Evolutionary conservation across 768 basidiomycete species (phyloP), one percentile per base, ranked within the genome.

Genomic region (Dictyophora rubrovolvata): DNA sequence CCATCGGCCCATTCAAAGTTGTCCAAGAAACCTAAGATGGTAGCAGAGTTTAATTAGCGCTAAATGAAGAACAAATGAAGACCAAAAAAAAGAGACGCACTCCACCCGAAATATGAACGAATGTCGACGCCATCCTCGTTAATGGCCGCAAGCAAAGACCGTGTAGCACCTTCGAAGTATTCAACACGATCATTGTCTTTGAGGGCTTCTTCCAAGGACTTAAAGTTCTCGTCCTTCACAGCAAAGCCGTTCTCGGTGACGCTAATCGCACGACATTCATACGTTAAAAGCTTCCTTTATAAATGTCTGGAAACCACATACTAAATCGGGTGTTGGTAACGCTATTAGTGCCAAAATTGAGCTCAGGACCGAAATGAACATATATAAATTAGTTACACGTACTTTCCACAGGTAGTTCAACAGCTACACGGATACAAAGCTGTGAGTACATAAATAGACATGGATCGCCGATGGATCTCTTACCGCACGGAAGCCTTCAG

Each of bases 1-100:
- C 85, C 83, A 60, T 86, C 84, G n/a, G 84, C 82, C 84, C 85
- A 85, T 70, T 87, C 85, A 61, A 86, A 85, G 69, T 86, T 86
- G 65, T 86, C 84, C 48, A 87, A 67, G 65, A 86, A 74, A 72
- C 82, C 81, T 83, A 56, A 28, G 23, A 6, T 20, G 37, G 48
- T 34, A 62, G 2, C 35, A 42, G 46, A 53, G 14, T 54, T 58
- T 51, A 56, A 55, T 22, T 55, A 10, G 1, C 20, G 21, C n/a
- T n/a, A n/a, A 37, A 23, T 55, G 52, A 3, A 47, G 14, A 18
- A 47, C 14, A 33, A 17, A 33, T 17, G 9, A 5, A 51, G 6
- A 17, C n/a, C n/a, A n/a, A 51, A 42, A 23, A 35, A 33, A 55
- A 28, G 18, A 54, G 16, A 71, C 81, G 50, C 61, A 83, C 82